Conservation (phyloP, 495 filamentous ascomycete species). For the Bacidia gigantensis region DNA sequence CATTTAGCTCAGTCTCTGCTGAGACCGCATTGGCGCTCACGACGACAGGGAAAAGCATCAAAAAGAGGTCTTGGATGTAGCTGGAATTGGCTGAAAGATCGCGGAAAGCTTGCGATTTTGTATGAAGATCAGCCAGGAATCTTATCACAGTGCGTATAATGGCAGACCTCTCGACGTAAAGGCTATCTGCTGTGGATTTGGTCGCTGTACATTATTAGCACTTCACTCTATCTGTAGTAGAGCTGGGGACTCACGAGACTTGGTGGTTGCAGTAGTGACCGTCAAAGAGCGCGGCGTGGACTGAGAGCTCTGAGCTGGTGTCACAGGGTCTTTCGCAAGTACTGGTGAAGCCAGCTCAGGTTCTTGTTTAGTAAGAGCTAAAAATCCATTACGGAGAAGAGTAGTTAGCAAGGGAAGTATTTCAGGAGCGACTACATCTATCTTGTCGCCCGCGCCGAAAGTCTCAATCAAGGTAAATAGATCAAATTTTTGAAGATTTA, state of each 20-base stretch:
- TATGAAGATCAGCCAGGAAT: conserved; percentile 65
- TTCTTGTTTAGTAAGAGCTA: conserved; percentile 48
- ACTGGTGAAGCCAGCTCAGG: conserved; percentile 40
- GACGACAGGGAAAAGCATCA: conserved; percentile 68
- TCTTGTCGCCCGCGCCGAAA: conserved; percentile 41
- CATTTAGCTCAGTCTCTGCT: conserved; percentile 70
- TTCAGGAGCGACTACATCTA: conserved; percentile 60
- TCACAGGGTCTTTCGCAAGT: conserved; percentile 23
- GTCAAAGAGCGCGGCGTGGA: conserved; percentile 43
- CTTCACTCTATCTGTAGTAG: neutral
- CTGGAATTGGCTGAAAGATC: conserved; percentile 66
- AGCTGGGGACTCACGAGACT: conserved; percentile 10
- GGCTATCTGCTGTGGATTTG: neutral
- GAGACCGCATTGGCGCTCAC: conserved; percentile 71
- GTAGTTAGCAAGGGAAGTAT: conserved; percentile 66
- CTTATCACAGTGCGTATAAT: conserved; percentile 61
- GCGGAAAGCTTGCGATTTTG: conserved; percentile 56
- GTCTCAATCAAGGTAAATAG: conserved; percentile 56
- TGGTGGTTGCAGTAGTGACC: conserved; percentile 15
- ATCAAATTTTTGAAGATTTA: conserved; percentile 62
- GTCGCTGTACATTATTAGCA: neutral
- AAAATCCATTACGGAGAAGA: conserved; percentile 76
- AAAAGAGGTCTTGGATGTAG: conserved; percentile 65
- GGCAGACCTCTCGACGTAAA: conserved; percentile 15
- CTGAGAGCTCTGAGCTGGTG: conserved; percentile 47